These are phyloP conservation scores for Meripilus lineatus DNA, from an alignment of 1,284 basidiomycete genomes.

Conservation along the genomic window DNA sequence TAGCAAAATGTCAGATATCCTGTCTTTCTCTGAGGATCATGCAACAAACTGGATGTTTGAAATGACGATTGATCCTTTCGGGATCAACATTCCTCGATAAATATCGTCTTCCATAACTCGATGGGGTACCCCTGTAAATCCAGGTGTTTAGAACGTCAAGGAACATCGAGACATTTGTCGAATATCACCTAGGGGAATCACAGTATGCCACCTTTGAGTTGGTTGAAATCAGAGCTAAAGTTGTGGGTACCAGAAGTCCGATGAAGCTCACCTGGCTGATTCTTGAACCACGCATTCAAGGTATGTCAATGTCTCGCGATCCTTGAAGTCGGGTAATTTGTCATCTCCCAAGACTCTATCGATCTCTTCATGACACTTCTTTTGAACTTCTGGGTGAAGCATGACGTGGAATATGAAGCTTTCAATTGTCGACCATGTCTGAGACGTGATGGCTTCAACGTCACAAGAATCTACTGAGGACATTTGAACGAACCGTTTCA, in stretches of 20 bases:
- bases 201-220: no score
- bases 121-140: slow-evolving; percentile 23
- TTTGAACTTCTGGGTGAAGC: slow-evolving; percentile 26
- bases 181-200: neutral
- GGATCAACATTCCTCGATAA: slow-evolving; percentile 16
- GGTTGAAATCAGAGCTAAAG: no score
- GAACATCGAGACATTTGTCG: neutral
- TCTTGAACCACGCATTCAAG: slow-evolving; percentile 33
- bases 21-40: neutral
- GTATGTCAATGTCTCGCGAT: slow-evolving; percentile 30
- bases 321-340: slow-evolving; percentile 28
- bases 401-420: slow-evolving; percentile 12
- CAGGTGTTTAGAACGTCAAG: no score
- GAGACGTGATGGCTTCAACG: no score
- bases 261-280: slow-evolving; percentile 26
- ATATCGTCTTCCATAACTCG: slow-evolving; percentile 10
- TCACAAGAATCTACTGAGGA: no score
- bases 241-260: no score
- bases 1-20: neutral
- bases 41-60: slow-evolving; percentile 8
- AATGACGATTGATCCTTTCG: slow-evolving; percentile 14
- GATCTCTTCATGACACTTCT: slow-evolving; percentile 30
- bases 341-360: slow-evolving; percentile 30
- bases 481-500: no score
- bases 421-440: slow-evolving; percentile 6